phyloP scores from a whole-genome alignment of 2,329 filamentous ascomycete genomes.

The Geosmithia flava region DNA sequence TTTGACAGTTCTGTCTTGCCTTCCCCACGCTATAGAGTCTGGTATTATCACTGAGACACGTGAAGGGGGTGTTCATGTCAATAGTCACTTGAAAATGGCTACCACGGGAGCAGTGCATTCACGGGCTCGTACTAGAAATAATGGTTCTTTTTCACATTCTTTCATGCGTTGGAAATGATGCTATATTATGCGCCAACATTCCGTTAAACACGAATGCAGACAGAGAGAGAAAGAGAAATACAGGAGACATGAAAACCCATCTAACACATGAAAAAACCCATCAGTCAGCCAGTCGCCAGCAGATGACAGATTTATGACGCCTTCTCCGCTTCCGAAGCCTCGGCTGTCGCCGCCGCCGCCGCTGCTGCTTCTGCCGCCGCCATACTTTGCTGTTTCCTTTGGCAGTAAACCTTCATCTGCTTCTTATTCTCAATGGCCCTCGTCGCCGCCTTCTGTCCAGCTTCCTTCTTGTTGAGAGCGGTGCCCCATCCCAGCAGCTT shows the following conservation, averaged over 20 bases:
- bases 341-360: neutral
- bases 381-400: constrained; percentile 32
- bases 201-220: neutral
- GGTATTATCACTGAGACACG: neutral
- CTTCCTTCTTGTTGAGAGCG: constrained; percentile 56
- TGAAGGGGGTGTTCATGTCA: neutral
- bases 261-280: too few species aligned
- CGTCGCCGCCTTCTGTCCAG: constrained; percentile 52
- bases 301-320: too few species aligned
- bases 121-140: too few species aligned
- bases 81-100: neutral
- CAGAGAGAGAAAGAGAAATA: neutral
- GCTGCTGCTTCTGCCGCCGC: constrained; percentile 11
- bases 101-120: neutral
- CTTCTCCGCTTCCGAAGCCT: neutral
- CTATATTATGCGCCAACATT: too few species aligned
- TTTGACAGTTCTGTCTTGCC: too few species aligned
- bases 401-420: constrained; percentile 36
- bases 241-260: too few species aligned
- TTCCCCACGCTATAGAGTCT: too few species aligned
- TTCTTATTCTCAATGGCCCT: constrained; percentile 55
- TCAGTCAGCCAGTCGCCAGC: too few species aligned
- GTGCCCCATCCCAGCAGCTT: constrained; percentile 51
- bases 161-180: too few species aligned
- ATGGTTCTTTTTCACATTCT: too few species aligned